phyloP scores from a whole-genome alignment of 306 rosid species.

The Acmispon strigosus region DNA sequence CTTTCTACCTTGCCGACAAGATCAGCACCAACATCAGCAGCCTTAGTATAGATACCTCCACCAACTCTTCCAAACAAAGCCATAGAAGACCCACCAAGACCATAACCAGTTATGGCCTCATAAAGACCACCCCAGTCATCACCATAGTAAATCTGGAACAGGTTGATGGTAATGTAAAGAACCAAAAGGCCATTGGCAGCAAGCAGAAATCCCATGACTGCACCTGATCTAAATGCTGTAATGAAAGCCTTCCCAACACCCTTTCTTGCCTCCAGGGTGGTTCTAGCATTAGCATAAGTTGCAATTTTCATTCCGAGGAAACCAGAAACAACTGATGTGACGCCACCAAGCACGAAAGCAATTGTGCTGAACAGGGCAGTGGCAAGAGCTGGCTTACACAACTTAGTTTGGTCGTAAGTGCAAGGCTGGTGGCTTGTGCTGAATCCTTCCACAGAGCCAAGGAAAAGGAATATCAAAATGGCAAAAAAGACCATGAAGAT shows the following conservation, averaged over 20 bases:
- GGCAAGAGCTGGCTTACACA: constrained; percentile 87
- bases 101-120: constrained; percentile 97
- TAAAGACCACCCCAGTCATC: constrained; percentile 96
- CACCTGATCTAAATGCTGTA: constrained; percentile 87
- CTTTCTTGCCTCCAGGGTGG: constrained; percentile 87
- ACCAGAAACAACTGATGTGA: constrained; percentile 83
- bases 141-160: constrained; percentile 86
- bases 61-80: constrained; percentile 98
- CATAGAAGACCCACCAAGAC: constrained; percentile 98
- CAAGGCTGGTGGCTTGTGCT: constrained; percentile 66
- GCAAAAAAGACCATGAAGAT: constrained; percentile 87
- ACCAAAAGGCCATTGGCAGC: constrained; percentile 95
- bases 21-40: constrained; percentile 99
- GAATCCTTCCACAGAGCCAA: constrained; percentile 94
- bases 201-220: constrained; percentile 95
- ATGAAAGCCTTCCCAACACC: constrained; percentile 97
- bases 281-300: constrained; percentile 93
- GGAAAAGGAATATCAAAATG: constrained; percentile 76
- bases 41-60: constrained; percentile 97
- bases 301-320: constrained; percentile 99
- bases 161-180: constrained; percentile 65
- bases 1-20: constrained; percentile 95
- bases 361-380: constrained; percentile 81
- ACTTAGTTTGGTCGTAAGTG: constrained; percentile 52
- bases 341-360: constrained; percentile 75